Conservation (phyloP, 2,329 filamentous ascomycete genomes). For the Clarireedia hainanense region DNA sequence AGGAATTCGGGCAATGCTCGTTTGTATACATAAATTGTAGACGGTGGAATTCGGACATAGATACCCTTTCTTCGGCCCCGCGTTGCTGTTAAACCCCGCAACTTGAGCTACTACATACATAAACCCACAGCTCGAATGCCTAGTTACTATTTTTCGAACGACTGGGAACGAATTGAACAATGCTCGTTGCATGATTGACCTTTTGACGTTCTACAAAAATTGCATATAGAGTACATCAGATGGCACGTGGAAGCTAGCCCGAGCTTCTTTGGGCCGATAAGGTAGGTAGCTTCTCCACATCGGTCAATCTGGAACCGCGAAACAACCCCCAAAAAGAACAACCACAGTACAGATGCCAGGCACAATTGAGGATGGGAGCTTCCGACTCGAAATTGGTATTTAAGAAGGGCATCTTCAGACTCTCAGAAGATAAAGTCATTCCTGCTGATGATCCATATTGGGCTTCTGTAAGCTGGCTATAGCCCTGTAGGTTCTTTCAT, state of each 20-base stretch:
- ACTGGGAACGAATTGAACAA: too few species aligned
- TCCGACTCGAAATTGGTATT: constrained; percentile 98
- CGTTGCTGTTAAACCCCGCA: not conserved
- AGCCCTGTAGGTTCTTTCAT: constrained; percentile 1
- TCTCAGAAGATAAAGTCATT: constrained; percentile 87
- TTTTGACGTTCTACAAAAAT: not conserved
- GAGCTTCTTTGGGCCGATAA: not conserved
- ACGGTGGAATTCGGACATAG: constrained; percentile 16
- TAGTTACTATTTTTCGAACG: too few species aligned
- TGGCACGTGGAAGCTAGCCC: constrained; percentile 6
- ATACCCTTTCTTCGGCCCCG: constrained; percentile 18
- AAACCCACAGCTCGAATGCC: not conserved
- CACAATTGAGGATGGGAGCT: constrained; percentile 65
- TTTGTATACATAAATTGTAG: constrained; percentile 21
- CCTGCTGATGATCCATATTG: constrained; percentile 85
- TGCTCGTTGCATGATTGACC: not conserved
- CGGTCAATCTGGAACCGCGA: constrained; percentile 6
- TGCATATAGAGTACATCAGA: not conserved
- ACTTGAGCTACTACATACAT: not conserved
- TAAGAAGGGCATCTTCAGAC: constrained; percentile 94
- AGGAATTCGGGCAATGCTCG: constrained; percentile 26
- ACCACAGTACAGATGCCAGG: constrained; percentile 19
- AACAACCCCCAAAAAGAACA: constrained; percentile 5
- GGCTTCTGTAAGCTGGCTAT: constrained; percentile 61
- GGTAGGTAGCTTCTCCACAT: not conserved